These are phyloP conservation scores for Linnemannia exigua DNA, from an alignment of 192 early-diverging fungal genomes.

Conservation along the genomic window DNA sequence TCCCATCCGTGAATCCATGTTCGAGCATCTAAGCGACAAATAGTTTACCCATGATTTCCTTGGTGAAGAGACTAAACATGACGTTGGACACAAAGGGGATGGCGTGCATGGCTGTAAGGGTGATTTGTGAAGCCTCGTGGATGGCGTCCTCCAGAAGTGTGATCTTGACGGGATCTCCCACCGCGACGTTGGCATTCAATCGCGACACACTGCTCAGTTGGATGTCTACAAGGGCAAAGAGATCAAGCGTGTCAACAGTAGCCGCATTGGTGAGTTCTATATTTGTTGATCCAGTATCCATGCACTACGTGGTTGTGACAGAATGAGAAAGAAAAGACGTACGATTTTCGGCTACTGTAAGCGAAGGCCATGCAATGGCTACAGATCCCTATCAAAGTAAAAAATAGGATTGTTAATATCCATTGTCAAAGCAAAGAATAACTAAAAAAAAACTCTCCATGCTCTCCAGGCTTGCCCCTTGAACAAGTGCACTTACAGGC, in stretches of 20 bases:
- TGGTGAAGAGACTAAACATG: slow-evolving; percentile 65
- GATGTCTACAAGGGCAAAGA: slow-evolving; percentile 54
- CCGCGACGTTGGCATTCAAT: slow-evolving; percentile 61
- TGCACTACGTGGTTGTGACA: too few species aligned
- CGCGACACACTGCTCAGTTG: slow-evolving; percentile 62
- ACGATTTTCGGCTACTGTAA: slow-evolving; percentile 57
- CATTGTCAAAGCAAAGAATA: not conserved
- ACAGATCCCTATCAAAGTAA: slow-evolving; percentile 51
- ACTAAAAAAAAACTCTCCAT: too few species aligned
- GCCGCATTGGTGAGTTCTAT: too few species aligned
- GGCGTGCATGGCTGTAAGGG: slow-evolving; percentile 53
- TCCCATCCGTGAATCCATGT: not conserved
- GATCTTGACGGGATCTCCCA: slow-evolving; percentile 61
- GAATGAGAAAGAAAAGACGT: too few species aligned
- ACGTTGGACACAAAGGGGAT: slow-evolving; percentile 61
- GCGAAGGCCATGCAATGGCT: slow-evolving; percentile 71
- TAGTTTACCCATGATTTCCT: slow-evolving; percentile 73
- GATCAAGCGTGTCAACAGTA: not conserved
- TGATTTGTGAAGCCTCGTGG: slow-evolving; percentile 58
- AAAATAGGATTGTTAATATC: not conserved
- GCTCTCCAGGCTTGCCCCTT: too few species aligned
- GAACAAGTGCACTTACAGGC: slow-evolving; percentile 9
- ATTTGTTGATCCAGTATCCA: too few species aligned
- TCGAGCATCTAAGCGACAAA: too few species aligned
- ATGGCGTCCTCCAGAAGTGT: slow-evolving; percentile 36